Conservation (phyloP, 768 basidiomycete genomes). For the Chalciporus chontae region DNA sequence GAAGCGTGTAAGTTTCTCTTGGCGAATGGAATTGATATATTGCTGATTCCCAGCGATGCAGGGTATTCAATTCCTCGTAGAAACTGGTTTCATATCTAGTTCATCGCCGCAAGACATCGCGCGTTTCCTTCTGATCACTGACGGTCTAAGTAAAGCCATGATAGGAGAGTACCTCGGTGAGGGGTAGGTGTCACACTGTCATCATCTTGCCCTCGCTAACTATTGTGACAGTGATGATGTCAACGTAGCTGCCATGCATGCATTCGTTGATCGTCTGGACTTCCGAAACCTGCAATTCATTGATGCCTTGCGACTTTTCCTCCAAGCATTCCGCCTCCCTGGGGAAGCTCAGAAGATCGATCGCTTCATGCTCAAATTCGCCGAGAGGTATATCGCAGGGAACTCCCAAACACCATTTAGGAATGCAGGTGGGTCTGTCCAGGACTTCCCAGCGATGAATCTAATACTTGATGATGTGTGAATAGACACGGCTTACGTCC, state of each 20-base stretch:
- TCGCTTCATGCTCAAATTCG: constrained; percentile 98
- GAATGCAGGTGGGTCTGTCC: constrained; percentile 73
- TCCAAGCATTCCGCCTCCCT: constrained; percentile 95
- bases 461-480: constrained; percentile 4
- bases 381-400: constrained; percentile 90
- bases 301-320: constrained; percentile 83
- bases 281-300: constrained; percentile 80
- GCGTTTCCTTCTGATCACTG: constrained; percentile 77
- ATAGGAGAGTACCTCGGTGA: constrained; percentile 99
- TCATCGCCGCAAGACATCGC: constrained; percentile 77
- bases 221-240: constrained; percentile 64
- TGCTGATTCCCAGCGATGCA: constrained; percentile 28
- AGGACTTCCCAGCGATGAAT: background rate
- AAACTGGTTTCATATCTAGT: constrained; percentile 81
- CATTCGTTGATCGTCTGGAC: constrained; percentile 91
- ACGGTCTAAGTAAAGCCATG: constrained; percentile 92
- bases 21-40: background rate
- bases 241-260: constrained; percentile 94
- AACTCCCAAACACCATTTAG: constrained; percentile 84
- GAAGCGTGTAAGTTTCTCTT: constrained; percentile 64
- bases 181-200: constrained; percentile 54
- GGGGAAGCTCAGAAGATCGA: constrained; percentile 99
- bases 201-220: constrained; percentile 3
- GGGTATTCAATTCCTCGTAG: constrained; percentile 88
- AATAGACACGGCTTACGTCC: constrained; percentile 87